Base-by-base conservation (phyloP, 2,329 filamentous ascomycete species). In the Cladosporium phlei region DNA sequence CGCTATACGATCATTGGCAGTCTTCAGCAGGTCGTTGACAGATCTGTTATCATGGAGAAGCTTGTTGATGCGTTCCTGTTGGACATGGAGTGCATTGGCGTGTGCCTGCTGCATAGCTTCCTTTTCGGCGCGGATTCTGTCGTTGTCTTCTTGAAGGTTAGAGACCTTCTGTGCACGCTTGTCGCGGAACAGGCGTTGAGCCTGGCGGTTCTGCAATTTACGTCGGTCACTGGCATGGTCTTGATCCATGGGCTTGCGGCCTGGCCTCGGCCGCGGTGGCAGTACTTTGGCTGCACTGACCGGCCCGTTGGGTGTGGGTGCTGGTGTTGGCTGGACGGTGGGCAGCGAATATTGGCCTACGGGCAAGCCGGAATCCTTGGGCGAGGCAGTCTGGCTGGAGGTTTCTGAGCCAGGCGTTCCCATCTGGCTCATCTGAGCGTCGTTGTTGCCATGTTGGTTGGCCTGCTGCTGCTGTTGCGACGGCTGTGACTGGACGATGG, bases 221-320 rank as follows among this genome's bases (percentile, higher is more conserved):
- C 93, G 82, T 71, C 95, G 95, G 33, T 89, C 95, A 2, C 87
- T 86, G 11, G 90, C 89, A 43, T 90, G 94, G 63, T 96, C 90
- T 37, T 88, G 88, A 21, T 53, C 46, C 37, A 65, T 58, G 3
- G 91, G 90, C 75, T 97, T 97, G 57, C 91, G 82, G 38, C 91
- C 91, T 17, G 93, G 91, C 74, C 69, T 71, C 6, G 71, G 71
- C 19, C 71, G 66, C 5, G 70, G 60, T 25, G 67, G 70, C 17
- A 74, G 59, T 3, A 55, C 57, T 55, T 68, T 63, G 33, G 39
- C 59, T 19, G 51, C 57, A 52, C 63, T 66, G 48, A 67, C 65
- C 27, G 70, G 71, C 30, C 64, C 69, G 19, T 22, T 45, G 16
- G 42, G n/a, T 8, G 24, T 29, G 16, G 42, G 14, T n/a, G 42